These are phyloP conservation scores for Groenewaldozyma tartarivorans DNA, from an alignment of 805 yeast genomes.

Conservation along the genomic window DNA sequence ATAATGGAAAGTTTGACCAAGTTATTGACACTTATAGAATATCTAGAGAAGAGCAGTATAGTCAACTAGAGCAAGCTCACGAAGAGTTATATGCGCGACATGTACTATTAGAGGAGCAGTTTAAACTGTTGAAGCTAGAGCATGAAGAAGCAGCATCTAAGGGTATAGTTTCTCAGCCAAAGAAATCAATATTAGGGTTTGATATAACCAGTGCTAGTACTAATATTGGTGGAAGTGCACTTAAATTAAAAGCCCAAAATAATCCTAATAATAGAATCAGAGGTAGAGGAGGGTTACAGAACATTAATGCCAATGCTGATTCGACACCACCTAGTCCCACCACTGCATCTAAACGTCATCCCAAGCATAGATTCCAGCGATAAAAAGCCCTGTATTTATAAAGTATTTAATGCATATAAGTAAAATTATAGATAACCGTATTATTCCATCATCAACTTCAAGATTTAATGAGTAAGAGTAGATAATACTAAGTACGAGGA, in stretches of 20 bases:
- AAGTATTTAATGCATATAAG: too few relatives aligned
- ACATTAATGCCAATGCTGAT: constrained; percentile 7
- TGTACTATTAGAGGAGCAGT: constrained; percentile 20
- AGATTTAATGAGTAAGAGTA: too few relatives aligned
- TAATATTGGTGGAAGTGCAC: neutral
- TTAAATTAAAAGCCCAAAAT: neutral
- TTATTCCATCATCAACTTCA: too few relatives aligned
- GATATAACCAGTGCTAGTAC: constrained; percentile 2
- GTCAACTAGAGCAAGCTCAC: constrained; percentile 19
- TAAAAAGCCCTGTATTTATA: too few relatives aligned
- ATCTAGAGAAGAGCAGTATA: constrained; percentile 14
- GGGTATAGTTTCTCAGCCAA: constrained; percentile 7
- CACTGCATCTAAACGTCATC: too few relatives aligned
- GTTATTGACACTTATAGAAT: constrained; percentile 14
- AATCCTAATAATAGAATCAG: constrained; percentile 4
- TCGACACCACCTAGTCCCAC: too few relatives aligned
- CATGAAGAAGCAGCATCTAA: constrained; percentile 20
- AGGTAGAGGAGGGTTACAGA: constrained; percentile 18
- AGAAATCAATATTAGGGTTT: constrained; percentile 11
- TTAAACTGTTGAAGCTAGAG: constrained; percentile 16
- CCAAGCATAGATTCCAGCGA: too few relatives aligned
- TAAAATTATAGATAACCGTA: too few relatives aligned
- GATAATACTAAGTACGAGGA: too few relatives aligned
- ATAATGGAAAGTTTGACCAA: constrained; percentile 3
- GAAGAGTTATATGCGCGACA: constrained; percentile 22